These are phyloP conservation scores for Trichoderma lentiforme DNA, from an alignment of 2,329 filamentous ascomycete species.

Conservation along the genomic window DNA sequence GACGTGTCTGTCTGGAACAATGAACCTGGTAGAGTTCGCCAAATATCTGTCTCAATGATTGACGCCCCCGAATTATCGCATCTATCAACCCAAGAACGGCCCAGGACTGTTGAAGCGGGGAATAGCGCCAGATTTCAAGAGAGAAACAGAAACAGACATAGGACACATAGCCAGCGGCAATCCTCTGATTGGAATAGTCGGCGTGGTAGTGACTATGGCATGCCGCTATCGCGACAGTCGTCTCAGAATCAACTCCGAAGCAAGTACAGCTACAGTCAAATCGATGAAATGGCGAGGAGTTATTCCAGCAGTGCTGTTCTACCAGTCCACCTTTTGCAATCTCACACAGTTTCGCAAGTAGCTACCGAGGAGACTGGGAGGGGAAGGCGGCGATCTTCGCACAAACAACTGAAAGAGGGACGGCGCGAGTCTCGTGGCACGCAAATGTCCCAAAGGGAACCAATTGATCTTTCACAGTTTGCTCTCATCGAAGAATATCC, in stretches of 20 bases:
- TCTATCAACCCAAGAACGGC: neutral
- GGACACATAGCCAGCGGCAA: neutral
- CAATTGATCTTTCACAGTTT: slow-evolving; percentile 26
- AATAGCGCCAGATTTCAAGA: neutral
- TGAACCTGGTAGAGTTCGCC: slow-evolving; percentile 18
- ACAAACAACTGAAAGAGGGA: neutral
- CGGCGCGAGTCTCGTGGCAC: slow-evolving; percentile 14
- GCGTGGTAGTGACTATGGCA: neutral
- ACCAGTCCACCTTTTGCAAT: neutral
- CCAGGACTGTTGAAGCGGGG: neutral
- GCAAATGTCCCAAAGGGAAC: slow-evolving; percentile 10
- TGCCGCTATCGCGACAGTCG: slow-evolving; percentile 9
- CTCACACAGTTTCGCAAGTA: neutral
- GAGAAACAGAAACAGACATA: neutral
- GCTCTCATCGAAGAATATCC: slow-evolving; percentile 25
- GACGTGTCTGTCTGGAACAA: slow-evolving; percentile 26
- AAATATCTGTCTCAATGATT: slow-evolving; percentile 13
- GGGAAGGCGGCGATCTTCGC: slow-evolving; percentile 15
- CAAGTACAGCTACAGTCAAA: neutral
- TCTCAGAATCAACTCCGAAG: slow-evolving; percentile 10
- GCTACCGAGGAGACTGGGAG: slow-evolving; percentile 8
- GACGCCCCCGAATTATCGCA: slow-evolving; percentile 11
- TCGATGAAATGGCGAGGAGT: neutral
- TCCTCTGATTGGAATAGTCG: slow-evolving; percentile 8
- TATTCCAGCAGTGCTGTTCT: slow-evolving; percentile 10